phyloP scores from a whole-genome alignment of 352 stramenopile species.

The Pythium folliculosum region DNA sequence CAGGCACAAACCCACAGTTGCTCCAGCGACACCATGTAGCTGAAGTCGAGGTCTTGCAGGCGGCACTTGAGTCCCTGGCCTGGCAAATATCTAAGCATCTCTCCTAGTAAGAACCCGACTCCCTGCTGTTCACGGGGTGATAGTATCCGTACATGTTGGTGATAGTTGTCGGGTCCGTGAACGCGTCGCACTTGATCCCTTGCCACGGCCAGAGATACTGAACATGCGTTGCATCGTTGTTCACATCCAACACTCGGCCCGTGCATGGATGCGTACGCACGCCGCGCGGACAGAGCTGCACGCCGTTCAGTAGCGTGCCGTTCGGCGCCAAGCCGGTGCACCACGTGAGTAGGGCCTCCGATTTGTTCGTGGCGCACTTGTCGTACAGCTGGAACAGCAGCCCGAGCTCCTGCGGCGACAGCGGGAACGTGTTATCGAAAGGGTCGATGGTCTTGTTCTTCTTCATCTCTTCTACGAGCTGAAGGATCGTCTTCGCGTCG shows the following conservation, averaged over 20 bases:
- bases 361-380: conserved; percentile 48
- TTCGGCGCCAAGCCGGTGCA: conserved; percentile 41
- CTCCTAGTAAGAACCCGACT: background rate
- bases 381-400: conserved; percentile 48
- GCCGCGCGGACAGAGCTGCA: conserved; percentile 42
- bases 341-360: conserved; percentile 57
- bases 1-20: conserved; percentile 49
- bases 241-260: conserved; percentile 47
- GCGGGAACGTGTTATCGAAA: conserved; percentile 57
- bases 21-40: conserved; percentile 68
- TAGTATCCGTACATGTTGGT: conserved; percentile 60
- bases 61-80: conserved; percentile 49
- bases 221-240: conserved; percentile 17
- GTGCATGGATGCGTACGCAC: conserved; percentile 66
- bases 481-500: conserved; percentile 14
- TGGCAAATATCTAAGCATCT: conserved; percentile 49
- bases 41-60: conserved; percentile 56
- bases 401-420: conserved; percentile 44
- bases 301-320: conserved; percentile 21
- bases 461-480: conserved; percentile 17
- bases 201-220: conserved; percentile 72
- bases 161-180: conserved; percentile 67
- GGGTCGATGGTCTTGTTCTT: conserved; percentile 3
- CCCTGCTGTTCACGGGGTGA: background rate
- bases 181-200: conserved; percentile 63